Conservation (phyloP, 164 flowering plant species). For the Vitis cinerea region DNA sequence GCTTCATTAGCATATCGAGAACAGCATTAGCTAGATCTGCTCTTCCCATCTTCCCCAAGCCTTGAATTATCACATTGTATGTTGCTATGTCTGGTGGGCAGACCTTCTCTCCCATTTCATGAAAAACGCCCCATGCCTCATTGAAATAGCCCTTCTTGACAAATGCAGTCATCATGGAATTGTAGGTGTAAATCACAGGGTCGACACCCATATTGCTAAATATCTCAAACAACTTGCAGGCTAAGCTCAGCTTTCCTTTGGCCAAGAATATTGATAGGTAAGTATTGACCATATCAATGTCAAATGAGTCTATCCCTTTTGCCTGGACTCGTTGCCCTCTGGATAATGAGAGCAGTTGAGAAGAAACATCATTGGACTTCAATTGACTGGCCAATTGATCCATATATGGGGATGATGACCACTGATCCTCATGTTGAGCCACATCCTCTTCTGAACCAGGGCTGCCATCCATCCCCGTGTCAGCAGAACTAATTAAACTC, state of each 20-base stretch:
- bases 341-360: constrained; percentile 35
- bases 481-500: constrained; percentile 28
- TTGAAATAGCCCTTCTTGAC: constrained; percentile 88
- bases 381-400: constrained; percentile 59
- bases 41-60: constrained; percentile 86
- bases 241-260: constrained; percentile 80
- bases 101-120: constrained; percentile 72
- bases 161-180: constrained; percentile 86
- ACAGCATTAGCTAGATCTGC: constrained; percentile 82
- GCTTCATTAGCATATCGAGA: constrained; percentile 62
- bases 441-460: constrained; percentile 20
- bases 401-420: constrained; percentile 91
- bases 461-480: background rate
- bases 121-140: constrained; percentile 75
- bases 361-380: constrained; percentile 16
- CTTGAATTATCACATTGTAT: constrained; percentile 82
- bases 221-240: constrained; percentile 94
- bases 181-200: constrained; percentile 75
- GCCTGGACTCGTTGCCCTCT: constrained; percentile 57
- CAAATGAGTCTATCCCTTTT: constrained; percentile 55
- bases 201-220: constrained; percentile 63
- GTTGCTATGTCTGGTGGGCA: constrained; percentile 88
- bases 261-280: constrained; percentile 82
- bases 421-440: constrained; percentile 30
- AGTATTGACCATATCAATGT: constrained; percentile 88